Conservation (phyloP, 2,329 filamentous ascomycete genomes). For the Pseudocercospora crystallina region DNA sequence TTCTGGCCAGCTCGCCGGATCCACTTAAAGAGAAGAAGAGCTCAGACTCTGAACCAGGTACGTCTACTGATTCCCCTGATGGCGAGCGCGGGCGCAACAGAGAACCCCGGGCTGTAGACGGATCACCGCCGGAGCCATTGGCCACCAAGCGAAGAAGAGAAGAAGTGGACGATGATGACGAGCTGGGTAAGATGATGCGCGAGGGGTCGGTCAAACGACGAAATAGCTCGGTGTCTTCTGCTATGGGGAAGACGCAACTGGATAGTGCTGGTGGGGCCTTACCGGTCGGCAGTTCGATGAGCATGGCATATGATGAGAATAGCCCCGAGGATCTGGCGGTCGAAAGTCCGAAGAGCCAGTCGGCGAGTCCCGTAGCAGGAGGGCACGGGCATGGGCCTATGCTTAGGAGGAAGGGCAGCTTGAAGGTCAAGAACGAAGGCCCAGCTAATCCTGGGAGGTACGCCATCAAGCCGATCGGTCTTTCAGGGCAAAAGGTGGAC, state of each 20-base stretch:
- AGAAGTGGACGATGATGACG: conserved; percentile 83
- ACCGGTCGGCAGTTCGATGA: conserved; percentile 8
- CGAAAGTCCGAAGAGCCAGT: conserved; percentile 19
- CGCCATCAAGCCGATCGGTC: conserved; percentile 30
- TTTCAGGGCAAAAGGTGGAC: not conserved
- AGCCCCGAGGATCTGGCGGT: conserved; percentile 6
- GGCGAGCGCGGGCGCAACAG: conserved; percentile 21
- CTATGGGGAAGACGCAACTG: conserved; percentile 22
- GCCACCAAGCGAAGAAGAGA: conserved; percentile 88
- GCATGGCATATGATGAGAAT: conserved; percentile 12
- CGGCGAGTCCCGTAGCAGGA: conserved; percentile 16
- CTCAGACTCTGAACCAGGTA: conserved; percentile 29
- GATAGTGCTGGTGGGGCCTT: conserved; percentile 17
- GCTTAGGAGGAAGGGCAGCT: conserved; percentile 45
- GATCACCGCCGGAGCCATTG: conserved; percentile 31
- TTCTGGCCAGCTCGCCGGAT: conserved; percentile 49
- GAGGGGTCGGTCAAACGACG: conserved; percentile 41
- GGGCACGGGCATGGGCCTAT: conserved; percentile 18
- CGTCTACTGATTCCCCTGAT: conserved; percentile 20
- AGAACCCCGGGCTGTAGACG: conserved; percentile 26
- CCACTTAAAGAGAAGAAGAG: conserved; percentile 34
- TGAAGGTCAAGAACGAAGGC: conserved; percentile 46
- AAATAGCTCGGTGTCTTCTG: conserved; percentile 35
- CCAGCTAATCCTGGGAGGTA: conserved; percentile 27
- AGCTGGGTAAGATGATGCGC: conserved; percentile 74